Evolutionary conservation across 1,284 basidiomycete species (phyloP).

Genomic region (Cerioporus squamosus): DNA sequence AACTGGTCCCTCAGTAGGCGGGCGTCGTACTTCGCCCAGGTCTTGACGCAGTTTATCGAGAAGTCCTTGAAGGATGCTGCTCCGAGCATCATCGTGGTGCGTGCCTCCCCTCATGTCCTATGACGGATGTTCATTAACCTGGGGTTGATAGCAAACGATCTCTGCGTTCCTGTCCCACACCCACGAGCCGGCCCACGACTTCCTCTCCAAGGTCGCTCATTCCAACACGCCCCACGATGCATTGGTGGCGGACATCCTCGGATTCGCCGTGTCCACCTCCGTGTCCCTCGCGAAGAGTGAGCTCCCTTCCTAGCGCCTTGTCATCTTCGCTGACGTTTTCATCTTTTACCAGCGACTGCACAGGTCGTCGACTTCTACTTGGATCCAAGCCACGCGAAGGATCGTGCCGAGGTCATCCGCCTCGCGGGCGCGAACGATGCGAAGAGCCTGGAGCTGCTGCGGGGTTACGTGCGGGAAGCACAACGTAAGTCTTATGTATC

Average conservation of each 20-base stretch:
- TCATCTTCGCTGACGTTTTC: slow-evolving; percentile 45
- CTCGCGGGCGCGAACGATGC: slow-evolving; percentile 41
- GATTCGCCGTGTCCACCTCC: slow-evolving; percentile 50
- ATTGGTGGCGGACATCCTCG: slow-evolving; percentile 49
- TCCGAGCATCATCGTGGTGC: slow-evolving; percentile 18
- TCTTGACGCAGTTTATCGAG: slow-evolving; percentile 46
- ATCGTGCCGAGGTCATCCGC: slow-evolving; percentile 48
- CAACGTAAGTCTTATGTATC: slow-evolving; percentile 43
- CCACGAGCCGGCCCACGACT: slow-evolving; percentile 42
- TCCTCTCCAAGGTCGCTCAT: slow-evolving; percentile 47
- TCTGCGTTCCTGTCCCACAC: slow-evolving; percentile 28
- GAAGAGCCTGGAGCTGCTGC: slow-evolving; percentile 42
- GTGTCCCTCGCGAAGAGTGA: slow-evolving; percentile 47
- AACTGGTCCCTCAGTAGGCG: slow-evolving; percentile 64
- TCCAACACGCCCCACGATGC: slow-evolving; percentile 47
- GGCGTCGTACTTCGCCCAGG: slow-evolving; percentile 43
- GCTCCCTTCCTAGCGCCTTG: slow-evolving; percentile 51
- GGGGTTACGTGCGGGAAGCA: slow-evolving; percentile 58
- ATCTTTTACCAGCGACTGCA: slow-evolving; percentile 36
- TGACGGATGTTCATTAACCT: slow-evolving; percentile 2
- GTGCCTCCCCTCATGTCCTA: slow-evolving; percentile 2
- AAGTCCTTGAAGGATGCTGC: slow-evolving; percentile 41
- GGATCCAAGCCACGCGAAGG: slow-evolving; percentile 41
- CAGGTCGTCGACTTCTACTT: slow-evolving; percentile 71
- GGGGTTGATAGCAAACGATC: slow-evolving; percentile 11